Percentiles rank a stretch among this genome's conserved stretches.
phyloP scores from a whole-genome alignment of 1,139 yeast genomes.

The Debaryomyces fabryi region DNA sequence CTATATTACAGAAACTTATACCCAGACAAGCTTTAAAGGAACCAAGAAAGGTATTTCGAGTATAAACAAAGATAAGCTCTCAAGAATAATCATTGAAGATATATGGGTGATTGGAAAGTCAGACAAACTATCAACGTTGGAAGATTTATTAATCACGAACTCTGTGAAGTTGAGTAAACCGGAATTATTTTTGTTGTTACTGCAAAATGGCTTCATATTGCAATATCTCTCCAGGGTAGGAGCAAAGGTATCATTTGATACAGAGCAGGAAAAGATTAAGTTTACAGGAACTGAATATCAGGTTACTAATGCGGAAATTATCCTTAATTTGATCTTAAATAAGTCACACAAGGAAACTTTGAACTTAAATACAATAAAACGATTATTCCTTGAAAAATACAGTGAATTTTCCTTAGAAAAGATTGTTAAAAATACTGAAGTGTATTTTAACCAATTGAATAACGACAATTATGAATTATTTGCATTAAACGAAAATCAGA shows the following conservation, averaged over 20 bases:
- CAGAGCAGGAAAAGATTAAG: slow-evolving; percentile 19
- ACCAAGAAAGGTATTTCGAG: slow-evolving; percentile 13
- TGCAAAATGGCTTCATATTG: slow-evolving; percentile 49
- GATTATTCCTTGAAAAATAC: slow-evolving; percentile 27
- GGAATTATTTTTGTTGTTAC: slow-evolving; percentile 53
- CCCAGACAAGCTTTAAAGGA: slow-evolving; percentile 4
- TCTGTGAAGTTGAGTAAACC: slow-evolving; percentile 40
- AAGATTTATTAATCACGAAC: slow-evolving; percentile 43
- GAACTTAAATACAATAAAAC: slow-evolving; percentile 29
- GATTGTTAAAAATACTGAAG: slow-evolving; percentile 38
- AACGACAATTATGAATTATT: slow-evolving; percentile 32
- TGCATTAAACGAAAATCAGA: slow-evolving; percentile 30
- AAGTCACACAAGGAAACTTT: slow-evolving; percentile 36
- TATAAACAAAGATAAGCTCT: slow-evolving; percentile 18
- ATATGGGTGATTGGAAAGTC: slow-evolving; percentile 44
- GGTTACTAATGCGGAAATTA: slow-evolving; percentile 36
- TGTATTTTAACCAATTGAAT: slow-evolving; percentile 29
- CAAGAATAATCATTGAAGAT: slow-evolving; percentile 30
- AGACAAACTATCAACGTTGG: slow-evolving; percentile 31
- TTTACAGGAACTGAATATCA: slow-evolving; percentile 39
- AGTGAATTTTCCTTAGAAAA: slow-evolving; percentile 28
- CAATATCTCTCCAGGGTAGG: slow-evolving; percentile 58
- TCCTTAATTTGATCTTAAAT: slow-evolving; percentile 34
- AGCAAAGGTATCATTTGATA: slow-evolving; percentile 48
- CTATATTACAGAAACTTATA: slow-evolving; percentile 19